Percentiles rank a stretch among this genome's conserved stretches.
Evolutionary conservation across 495 filamentous ascomycete species (phyloP).

Genomic region (Daldinia bambusicola): DNA sequence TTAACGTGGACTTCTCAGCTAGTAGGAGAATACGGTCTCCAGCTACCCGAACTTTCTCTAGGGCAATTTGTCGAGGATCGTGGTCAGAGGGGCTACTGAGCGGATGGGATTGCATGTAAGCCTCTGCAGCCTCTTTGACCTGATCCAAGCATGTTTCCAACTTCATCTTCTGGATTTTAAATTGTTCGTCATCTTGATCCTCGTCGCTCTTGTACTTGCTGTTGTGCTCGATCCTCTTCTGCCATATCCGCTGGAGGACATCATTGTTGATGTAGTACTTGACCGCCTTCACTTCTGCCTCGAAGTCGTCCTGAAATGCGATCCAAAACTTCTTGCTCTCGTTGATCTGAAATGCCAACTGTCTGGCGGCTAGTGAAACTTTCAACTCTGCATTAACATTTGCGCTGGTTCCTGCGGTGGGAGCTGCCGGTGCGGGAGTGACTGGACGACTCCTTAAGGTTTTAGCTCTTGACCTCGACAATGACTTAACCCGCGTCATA

Average conservation of each 20-base stretch:
- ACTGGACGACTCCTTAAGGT: background rate
- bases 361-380: constrained; percentile 41
- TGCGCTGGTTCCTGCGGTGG: constrained; percentile 7
- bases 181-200: constrained; percentile 39
- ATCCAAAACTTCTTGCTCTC: constrained; percentile 46
- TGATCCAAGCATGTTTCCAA: constrained; percentile 42
- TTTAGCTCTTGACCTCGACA: background rate
- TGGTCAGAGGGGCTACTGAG: constrained; percentile 17
- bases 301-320: constrained; percentile 45
- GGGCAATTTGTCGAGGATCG: constrained; percentile 38
- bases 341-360: constrained; percentile 42
- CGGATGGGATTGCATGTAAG: constrained; percentile 18
- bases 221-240: constrained; percentile 41
- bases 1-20: constrained; percentile 32
- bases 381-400: constrained; percentile 38
- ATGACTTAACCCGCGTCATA: background rate
- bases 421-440: constrained; percentile 42
- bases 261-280: constrained; percentile 42
- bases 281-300: constrained; percentile 39
- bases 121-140: constrained; percentile 37
- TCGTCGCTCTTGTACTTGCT: constrained; percentile 28
- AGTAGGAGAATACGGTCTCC: constrained; percentile 30
- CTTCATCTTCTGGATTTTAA: constrained; percentile 42
- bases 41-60: constrained; percentile 35
- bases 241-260: constrained; percentile 48